Evolutionary conservation across 495 filamentous ascomycete genomes (phyloP), one percentile per base, ranked within the genome.

Genomic region (Penicillium fimorum): DNA sequence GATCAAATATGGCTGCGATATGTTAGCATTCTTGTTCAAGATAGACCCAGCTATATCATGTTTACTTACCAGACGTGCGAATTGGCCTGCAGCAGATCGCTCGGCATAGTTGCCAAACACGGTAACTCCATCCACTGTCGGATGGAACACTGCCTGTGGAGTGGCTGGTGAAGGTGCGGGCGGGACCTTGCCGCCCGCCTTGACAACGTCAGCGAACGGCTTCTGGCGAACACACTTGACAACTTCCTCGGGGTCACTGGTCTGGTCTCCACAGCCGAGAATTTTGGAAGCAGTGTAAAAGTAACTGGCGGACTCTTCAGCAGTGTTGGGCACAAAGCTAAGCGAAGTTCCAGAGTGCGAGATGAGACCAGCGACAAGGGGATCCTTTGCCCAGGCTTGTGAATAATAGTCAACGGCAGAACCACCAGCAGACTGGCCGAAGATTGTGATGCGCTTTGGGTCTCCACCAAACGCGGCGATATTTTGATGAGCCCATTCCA

Each of bases 401-500:
- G 22, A 22, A 22, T 22, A 22, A 22, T 22, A 22, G 22, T 22
- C 22, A 2, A 22, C 22, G 22, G 80, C 69, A 9, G 74, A 60
- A 18, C 72, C 61, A 37, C 70, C 72, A 13, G 82, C 78, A 38
- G 74, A 79, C 56, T 84, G 76, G 30, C 84, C 85, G 58, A 77
- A 80, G 40, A 86, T 71, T 1, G 71, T 73, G 50, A 87, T 84
- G 56, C 79, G 81, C 17, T 71, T 64, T 4, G 85, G 37, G 57
- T 80, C 74, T 22, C 78, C 79, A 50, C 79, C 76, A 57, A 81
- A 81, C 5, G 42, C 69, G 18, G 70, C 78, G 47, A 89, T 87
- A 60, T 89, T 89, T 56, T 82, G 78, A 29, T 82, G 76, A 0
- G 88, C 78, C 80, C 82, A 82, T 66, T 79, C 78, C 15, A 79